Conservation (phyloP, 2,329 filamentous ascomycete species). For the Xylariaceae sp. region DNA sequence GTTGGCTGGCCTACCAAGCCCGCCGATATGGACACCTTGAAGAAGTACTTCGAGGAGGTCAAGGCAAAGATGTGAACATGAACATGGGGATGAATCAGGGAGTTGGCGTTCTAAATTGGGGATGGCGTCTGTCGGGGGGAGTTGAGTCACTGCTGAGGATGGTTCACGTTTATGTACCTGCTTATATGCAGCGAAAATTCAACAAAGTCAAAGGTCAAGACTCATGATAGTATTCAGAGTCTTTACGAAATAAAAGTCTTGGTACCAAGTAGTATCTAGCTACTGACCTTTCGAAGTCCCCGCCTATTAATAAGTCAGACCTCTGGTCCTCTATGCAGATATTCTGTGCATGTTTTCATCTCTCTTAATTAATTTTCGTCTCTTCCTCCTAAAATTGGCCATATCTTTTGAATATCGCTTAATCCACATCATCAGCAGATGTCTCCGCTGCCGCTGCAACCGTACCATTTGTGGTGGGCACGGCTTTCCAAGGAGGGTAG, state of each 20-base stretch:
- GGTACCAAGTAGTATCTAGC: neutral
- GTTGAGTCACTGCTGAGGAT: neutral
- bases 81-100: no score
- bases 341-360: neutral
- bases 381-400: conserved; percentile 3
- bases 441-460: conserved; percentile 31
- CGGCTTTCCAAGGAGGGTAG: conserved; percentile 44
- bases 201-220: neutral
- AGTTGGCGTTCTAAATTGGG: neutral
- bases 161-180: conserved; percentile 3
- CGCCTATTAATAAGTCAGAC: neutral
- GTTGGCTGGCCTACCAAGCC: conserved; percentile 73
- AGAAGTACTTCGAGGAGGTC: conserved; percentile 73
- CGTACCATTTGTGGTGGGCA: conserved; percentile 20
- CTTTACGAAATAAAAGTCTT: neutral
- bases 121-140: neutral
- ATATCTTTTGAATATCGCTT: conserved; percentile 13
- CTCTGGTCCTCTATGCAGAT: conserved; percentile 6
- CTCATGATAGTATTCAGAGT: no score
- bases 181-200: neutral
- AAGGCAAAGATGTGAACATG: conserved; percentile 73
- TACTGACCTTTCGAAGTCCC: neutral
- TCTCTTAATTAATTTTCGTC: neutral
- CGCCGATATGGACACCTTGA: conserved; percentile 76
- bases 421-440: conserved; percentile 44